A percentile compares a stretch with the other conserved stretches of the same genome.
Evolutionary conservation across 2,329 filamentous ascomycete genomes (phyloP).

Genomic region (Fusarium pininemorale): DNA sequence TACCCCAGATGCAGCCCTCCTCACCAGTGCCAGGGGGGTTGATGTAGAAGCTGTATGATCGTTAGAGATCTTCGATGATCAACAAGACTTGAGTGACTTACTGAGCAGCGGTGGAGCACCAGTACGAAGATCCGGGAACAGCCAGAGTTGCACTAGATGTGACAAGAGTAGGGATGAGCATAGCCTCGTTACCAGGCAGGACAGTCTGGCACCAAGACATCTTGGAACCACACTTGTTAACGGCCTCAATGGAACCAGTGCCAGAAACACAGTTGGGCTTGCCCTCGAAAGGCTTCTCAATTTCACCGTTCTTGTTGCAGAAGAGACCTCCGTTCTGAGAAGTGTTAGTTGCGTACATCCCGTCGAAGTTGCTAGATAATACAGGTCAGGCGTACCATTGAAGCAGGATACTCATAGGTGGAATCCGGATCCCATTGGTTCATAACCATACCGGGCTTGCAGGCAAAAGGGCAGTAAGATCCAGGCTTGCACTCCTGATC

Average conservation of each 20-base stretch:
- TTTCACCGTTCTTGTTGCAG: slow-evolving; percentile 72
- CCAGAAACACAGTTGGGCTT: slow-evolving; percentile 76
- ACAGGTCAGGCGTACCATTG: slow-evolving; percentile 66
- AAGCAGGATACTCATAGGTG: slow-evolving; percentile 73
- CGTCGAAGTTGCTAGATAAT: background rate
- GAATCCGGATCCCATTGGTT: slow-evolving; percentile 80
- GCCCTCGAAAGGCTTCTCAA: slow-evolving; percentile 74
- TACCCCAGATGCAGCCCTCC: slow-evolving; percentile 78
- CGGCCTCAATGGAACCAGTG: slow-evolving; percentile 69
- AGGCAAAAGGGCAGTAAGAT: slow-evolving; percentile 80
- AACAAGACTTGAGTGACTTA: slow-evolving; percentile 52
- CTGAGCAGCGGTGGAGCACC: slow-evolving; percentile 78
- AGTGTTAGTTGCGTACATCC: slow-evolving; percentile 10
- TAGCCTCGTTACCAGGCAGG: slow-evolving; percentile 80
- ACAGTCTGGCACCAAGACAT: slow-evolving; percentile 84
- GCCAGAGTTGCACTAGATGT: slow-evolving; percentile 66
- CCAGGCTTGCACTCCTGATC: slow-evolving; percentile 74
- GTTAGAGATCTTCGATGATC: slow-evolving; percentile 38
- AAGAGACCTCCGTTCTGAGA: slow-evolving; percentile 76
- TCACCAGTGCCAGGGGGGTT: slow-evolving; percentile 75
- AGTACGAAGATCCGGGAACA: slow-evolving; percentile 75
- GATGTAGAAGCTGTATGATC: slow-evolving; percentile 73
- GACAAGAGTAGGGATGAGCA: slow-evolving; percentile 82
- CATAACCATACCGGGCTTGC: slow-evolving; percentile 78
- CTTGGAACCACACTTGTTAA: slow-evolving; percentile 70